Evolutionary conservation across 768 basidiomycete genomes (phyloP).

Genomic region (Myochromella boudieri): DNA sequence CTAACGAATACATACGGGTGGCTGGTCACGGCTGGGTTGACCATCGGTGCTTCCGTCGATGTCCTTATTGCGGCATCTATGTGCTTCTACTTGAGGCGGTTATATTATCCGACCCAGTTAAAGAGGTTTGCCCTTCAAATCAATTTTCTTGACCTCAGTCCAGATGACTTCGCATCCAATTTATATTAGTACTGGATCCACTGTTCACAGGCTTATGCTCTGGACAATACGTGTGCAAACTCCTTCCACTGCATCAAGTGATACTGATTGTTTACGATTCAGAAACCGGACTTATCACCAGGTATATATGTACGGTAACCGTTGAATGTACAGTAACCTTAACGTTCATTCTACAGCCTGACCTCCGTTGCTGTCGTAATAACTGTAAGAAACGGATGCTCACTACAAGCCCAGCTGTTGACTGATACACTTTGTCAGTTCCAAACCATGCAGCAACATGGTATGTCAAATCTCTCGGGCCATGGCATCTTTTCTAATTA

Average conservation of each 20-base stretch:
- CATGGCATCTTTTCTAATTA: neutral
- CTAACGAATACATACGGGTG: slow-evolving; percentile 21
- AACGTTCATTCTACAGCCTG: slow-evolving; percentile 10
- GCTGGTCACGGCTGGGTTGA: slow-evolving; percentile 23
- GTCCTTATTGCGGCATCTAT: slow-evolving; percentile 22
- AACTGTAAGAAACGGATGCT: slow-evolving; percentile 15
- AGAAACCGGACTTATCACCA: slow-evolving; percentile 25
- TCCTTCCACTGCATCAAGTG: neutral
- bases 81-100: slow-evolving; percentile 19
- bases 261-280: neutral
- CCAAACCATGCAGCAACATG: slow-evolving; percentile 20
- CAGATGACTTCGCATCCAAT: neutral
- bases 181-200: slow-evolving; percentile 13
- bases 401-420: neutral
- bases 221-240: slow-evolving; percentile 25
- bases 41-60: slow-evolving; percentile 21
- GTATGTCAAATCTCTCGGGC: neutral
- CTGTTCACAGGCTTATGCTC: slow-evolving; percentile 21
- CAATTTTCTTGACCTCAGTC: neutral
- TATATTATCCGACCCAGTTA: slow-evolving; percentile 5
- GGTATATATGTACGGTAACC: slow-evolving; percentile 4
- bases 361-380: slow-evolving; percentile 22
- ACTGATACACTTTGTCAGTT: slow-evolving; percentile 15
- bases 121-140: slow-evolving; percentile 7
- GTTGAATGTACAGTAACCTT: neutral